Conservation (phyloP, 2,329 filamentous ascomycete genomes). For the Aspergillus udagawae region DNA sequence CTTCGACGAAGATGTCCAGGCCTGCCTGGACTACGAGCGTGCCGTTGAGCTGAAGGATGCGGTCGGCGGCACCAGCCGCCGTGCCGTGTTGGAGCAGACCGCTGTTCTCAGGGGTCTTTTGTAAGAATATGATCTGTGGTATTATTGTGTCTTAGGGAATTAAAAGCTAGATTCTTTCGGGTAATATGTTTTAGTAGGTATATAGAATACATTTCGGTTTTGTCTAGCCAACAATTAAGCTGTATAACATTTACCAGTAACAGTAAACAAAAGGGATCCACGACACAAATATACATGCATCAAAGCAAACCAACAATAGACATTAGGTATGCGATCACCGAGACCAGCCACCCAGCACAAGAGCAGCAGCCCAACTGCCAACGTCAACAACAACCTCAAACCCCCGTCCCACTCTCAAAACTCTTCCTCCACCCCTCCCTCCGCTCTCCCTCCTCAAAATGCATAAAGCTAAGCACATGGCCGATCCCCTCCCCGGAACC, state of each 20-base stretch:
- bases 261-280: not conserved
- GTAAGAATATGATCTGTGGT: constrained; percentile 8
- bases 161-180: not conserved
- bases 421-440: not conserved
- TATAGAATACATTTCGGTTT: not conserved
- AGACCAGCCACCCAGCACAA: not conserved
- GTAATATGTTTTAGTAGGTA: not conserved
- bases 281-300: not conserved
- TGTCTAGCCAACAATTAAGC: not conserved
- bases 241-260: not conserved
- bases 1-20: constrained; percentile 67
- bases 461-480: constrained; percentile 26
- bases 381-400: not conserved
- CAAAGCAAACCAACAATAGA: not conserved
- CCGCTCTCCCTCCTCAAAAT: constrained; percentile 12
- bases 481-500: not conserved
- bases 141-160: not conserved
- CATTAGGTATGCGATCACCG: not conserved
- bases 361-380: not conserved
- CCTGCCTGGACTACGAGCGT: constrained; percentile 74
- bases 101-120: constrained; percentile 57
- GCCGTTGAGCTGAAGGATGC: constrained; percentile 76
- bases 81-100: constrained; percentile 65
- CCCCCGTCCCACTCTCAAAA: constrained; percentile 1
- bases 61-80: constrained; percentile 73